A percentile compares a stretch with the other conserved stretches of the same genome.
Evolutionary conservation across 2,329 filamentous ascomycete genomes (phyloP).

Genomic region (Cytospora mali): DNA sequence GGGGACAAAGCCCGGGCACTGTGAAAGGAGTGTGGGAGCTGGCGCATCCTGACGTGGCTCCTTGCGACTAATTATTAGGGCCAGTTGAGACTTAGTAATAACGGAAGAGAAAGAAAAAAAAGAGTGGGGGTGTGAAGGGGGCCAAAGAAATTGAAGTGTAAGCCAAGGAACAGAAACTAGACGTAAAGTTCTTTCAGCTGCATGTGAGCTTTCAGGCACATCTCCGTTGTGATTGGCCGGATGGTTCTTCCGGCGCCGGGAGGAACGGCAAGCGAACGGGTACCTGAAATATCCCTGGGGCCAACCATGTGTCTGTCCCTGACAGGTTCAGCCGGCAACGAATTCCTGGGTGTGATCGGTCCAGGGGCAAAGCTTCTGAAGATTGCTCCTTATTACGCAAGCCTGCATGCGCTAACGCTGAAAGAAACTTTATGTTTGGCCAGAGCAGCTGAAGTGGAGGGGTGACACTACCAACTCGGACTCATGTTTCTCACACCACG

Average conservation of each 20-base stretch:
- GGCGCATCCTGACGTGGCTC: not conserved
- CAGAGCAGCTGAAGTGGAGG: not conserved
- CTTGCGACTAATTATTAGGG: not conserved
- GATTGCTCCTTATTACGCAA: conserved; percentile 6
- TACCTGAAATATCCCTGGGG: conserved; percentile 43
- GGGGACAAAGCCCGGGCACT: not conserved
- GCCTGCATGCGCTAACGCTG: conserved; percentile 20
- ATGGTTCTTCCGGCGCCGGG: conserved; percentile 32
- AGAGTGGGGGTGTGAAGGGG: conserved; percentile 19
- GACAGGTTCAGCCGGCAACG: conserved; percentile 37
- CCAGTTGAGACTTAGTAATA: conserved; percentile 1
- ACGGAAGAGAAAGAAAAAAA: not conserved
- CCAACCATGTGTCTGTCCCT: conserved; percentile 43
- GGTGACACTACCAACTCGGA: conserved; percentile 13
- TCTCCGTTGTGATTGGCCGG: conserved; percentile 37
- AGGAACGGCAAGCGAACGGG: conserved; percentile 36
- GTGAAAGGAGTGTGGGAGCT: not conserved
- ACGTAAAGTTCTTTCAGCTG: conserved; percentile 25
- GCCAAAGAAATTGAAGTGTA: conserved; percentile 20
- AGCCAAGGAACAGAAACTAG: conserved; percentile 12
- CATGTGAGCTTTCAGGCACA: conserved; percentile 26
- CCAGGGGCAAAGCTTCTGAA: conserved; percentile 19
- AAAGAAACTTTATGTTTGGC: conserved; percentile 13
- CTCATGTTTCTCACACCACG: conserved; percentile 9
- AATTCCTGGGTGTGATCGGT: conserved; percentile 24